Conservation (phyloP, 1,139 yeast species). For the Sugiyamaella xylanicola region DNA sequence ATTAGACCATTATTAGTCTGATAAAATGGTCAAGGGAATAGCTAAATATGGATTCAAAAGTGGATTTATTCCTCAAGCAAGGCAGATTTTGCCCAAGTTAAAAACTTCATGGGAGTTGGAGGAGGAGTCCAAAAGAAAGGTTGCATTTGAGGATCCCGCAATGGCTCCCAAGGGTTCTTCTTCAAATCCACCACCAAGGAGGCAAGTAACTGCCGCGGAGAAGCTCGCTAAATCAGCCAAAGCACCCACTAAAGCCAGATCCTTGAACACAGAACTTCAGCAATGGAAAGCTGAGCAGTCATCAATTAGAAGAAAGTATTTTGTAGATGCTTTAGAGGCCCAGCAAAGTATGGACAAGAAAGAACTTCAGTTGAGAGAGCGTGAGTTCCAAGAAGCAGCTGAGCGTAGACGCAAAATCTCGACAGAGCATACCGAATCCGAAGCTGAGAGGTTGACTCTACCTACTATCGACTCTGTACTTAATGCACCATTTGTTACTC, state of each 20-base stretch:
- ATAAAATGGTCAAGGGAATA: slow-evolving; percentile 49
- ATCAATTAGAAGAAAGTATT: slow-evolving; percentile 70
- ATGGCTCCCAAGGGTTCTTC: slow-evolving; percentile 69
- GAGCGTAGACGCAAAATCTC: slow-evolving; percentile 39
- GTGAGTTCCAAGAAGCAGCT: slow-evolving; percentile 39
- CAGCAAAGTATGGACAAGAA: slow-evolving; percentile 58
- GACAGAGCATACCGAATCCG: slow-evolving; percentile 43
- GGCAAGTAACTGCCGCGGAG: slow-evolving; percentile 55
- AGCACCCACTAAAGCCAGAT: slow-evolving; percentile 41
- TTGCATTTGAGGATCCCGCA: slow-evolving; percentile 76
- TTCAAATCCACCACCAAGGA: slow-evolving; percentile 56
- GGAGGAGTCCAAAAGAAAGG: slow-evolving; percentile 51
- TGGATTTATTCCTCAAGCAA: slow-evolving; percentile 77
- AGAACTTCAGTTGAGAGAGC: slow-evolving; percentile 36
- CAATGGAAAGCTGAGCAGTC: slow-evolving; percentile 60
- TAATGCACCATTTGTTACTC: slow-evolving; percentile 68
- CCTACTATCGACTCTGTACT: slow-evolving; percentile 73
- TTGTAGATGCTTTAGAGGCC: slow-evolving; percentile 62
- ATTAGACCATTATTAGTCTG: too few species aligned
- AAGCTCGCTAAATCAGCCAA: slow-evolving; percentile 57
- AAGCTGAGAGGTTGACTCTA: slow-evolving; percentile 65
- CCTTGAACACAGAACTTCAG: slow-evolving; percentile 50
- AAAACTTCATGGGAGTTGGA: slow-evolving; percentile 42
- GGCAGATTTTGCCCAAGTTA: slow-evolving; percentile 62
- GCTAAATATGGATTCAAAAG: slow-evolving; percentile 60